phyloP scores from a whole-genome alignment of 2,329 filamentous ascomycete genomes.

The Coniochaeta ligniaria region DNA sequence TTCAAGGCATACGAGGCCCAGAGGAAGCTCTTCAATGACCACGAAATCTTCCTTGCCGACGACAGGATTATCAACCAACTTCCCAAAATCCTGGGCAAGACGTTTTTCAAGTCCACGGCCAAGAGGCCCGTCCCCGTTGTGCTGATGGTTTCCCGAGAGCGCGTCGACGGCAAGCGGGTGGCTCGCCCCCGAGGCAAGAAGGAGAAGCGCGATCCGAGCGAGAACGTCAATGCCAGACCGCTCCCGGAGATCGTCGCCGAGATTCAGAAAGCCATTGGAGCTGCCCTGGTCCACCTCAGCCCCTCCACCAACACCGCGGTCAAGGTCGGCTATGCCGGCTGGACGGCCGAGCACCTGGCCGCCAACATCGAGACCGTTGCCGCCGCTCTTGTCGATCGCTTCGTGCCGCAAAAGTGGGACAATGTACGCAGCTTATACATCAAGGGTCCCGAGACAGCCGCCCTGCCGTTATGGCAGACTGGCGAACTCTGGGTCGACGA shows the following conservation, averaged over 20 bases:
- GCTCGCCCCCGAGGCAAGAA: conserved; percentile 50
- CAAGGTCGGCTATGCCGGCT: conserved; percentile 68
- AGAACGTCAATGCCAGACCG: conserved; percentile 37
- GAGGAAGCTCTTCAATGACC: conserved; percentile 74
- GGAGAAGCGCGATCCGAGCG: conserved; percentile 21
- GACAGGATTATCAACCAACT: conserved; percentile 72
- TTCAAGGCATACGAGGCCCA: conserved; percentile 84
- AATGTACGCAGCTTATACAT: conserved; percentile 80
- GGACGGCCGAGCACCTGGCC: conserved; percentile 66
- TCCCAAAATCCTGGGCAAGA: conserved; percentile 77
- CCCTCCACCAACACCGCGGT: conserved; percentile 75
- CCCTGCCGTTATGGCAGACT: conserved; percentile 90
- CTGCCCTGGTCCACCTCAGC: conserved; percentile 74
- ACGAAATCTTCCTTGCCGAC: conserved; percentile 92
- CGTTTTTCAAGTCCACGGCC: conserved; percentile 75
- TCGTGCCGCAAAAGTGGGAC: conserved; percentile 79
- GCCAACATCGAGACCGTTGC: conserved; percentile 75
- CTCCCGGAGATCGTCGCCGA: conserved; percentile 68
- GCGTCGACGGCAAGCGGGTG: conserved; percentile 50
- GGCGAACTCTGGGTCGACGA: conserved; percentile 85
- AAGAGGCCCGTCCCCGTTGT: conserved; percentile 85
- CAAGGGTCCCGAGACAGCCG: conserved; percentile 82
- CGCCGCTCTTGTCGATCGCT: conserved; percentile 64
- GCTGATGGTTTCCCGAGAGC: conserved; percentile 55
- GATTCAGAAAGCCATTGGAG: conserved; percentile 68